Evolutionary conservation across 2,329 filamentous ascomycete species (phyloP).

Genomic region (Colletotrichum sojae): DNA sequence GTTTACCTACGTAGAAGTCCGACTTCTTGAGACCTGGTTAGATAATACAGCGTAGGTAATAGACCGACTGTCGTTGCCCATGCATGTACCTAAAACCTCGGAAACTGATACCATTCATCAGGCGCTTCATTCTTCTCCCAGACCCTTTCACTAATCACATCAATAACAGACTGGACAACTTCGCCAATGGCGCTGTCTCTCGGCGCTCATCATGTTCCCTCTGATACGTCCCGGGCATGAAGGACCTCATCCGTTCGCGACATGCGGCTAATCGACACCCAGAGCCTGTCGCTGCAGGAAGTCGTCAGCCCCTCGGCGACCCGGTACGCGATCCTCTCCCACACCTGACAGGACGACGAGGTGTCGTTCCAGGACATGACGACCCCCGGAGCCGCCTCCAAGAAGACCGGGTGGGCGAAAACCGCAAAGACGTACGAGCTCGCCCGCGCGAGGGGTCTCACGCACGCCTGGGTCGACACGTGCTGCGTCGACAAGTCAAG

Average conservation of each 20-base stretch:
- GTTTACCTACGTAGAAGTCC: too few species aligned
- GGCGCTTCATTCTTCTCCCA: too few species aligned
- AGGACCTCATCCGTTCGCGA: too few species aligned
- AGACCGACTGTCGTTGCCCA: too few species aligned
- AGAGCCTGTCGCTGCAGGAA: background rate
- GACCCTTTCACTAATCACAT: too few species aligned
- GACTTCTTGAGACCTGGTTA: too few species aligned
- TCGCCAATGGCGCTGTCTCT: too few species aligned
- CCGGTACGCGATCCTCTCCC: constrained; percentile 45
- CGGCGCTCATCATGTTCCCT: background rate
- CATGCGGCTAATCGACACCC: background rate
- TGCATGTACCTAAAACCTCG: too few species aligned
- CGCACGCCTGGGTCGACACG: constrained; percentile 23
- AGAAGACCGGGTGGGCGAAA: constrained; percentile 33
- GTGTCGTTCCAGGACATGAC: constrained; percentile 42
- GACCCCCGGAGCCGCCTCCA: background rate
- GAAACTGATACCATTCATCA: too few species aligned
- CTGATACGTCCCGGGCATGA: background rate
- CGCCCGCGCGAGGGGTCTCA: constrained; percentile 3
- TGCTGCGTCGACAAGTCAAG: constrained; percentile 38
- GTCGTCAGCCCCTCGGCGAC: background rate
- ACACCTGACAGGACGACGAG: constrained; percentile 46
- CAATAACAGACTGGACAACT: too few species aligned
- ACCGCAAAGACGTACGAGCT: constrained; percentile 18
- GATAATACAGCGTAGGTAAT: too few species aligned